Evolutionary conservation across 306 rosid species (phyloP).

Genomic region (Senna tora): DNA sequence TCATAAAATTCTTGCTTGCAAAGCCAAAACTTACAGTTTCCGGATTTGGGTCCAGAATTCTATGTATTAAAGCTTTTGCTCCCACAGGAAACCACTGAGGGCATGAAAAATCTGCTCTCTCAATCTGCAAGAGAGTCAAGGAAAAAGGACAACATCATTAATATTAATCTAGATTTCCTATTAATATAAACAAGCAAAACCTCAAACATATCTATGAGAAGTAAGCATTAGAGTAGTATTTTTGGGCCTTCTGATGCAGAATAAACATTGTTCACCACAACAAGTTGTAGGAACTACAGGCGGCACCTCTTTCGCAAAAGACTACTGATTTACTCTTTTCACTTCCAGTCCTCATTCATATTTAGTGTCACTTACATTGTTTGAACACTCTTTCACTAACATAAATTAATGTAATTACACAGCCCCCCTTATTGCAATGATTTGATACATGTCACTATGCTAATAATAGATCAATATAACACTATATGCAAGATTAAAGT

Average conservation of each 20-base stretch:
- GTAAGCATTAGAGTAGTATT: conserved; percentile 10
- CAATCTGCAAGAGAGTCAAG: conserved; percentile 60
- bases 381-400: background rate
- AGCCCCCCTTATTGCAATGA: background rate
- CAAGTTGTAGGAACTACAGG: conserved; percentile 32
- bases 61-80: conserved; percentile 75
- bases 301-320: conserved; percentile 27
- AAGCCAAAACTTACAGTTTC: conserved; percentile 63
- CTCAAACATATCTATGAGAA: conserved; percentile 2
- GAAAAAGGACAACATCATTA: conserved; percentile 17
- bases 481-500: conserved; percentile 20
- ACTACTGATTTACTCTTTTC: background rate
- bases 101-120: conserved; percentile 76
- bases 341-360: background rate
- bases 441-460: background rate
- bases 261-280: background rate
- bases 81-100: conserved; percentile 87
- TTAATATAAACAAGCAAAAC: background rate
- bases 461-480: background rate
- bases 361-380: background rate
- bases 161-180: conserved; percentile 15
- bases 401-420: background rate
- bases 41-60: conserved; percentile 81
- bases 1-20: conserved; percentile 8
- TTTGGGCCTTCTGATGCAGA: conserved; percentile 6